Base-by-base conservation (phyloP, 768 basidiomycete genomes). In the Mycena vitilis region DNA sequence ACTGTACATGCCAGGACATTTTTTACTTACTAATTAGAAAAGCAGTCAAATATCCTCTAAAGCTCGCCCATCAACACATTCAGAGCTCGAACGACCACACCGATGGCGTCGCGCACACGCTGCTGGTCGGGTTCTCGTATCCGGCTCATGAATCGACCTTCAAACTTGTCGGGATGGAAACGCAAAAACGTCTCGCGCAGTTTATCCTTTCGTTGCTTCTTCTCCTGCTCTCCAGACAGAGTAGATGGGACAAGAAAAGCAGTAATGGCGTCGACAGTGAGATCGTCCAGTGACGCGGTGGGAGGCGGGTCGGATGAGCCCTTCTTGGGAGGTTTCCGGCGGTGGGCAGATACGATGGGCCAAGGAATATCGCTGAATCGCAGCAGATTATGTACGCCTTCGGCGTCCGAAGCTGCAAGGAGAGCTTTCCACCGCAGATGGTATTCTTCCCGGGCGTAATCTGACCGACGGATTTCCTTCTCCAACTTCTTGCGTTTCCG, bases 101-200 rank as follows among this genome's bases (percentile, higher is more conserved):
- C 90, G 22, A 90, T 88, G 0, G 83, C 90, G 69, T 91, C 88
- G 58, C 80, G 80, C 4, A 92, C 89, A 18, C 69, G 74, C 49
- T 83, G 84, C 73, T 73, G 77, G 25, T 94, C 90, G 15, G 71
- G 73, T 38, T 81, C 79, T 49, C 71, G 73, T 8, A 93, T 82
- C 6, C 82, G 81, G 56, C 76, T 75, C 85, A 92, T 87, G 55
- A 93, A 79, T 40, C 92, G 84, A 22, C 92, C 91, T 75, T 94
- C 91, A 61, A 93, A 93, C 75, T 94, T 94, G 77, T 94, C 92
- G 2, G 92, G 92, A 74, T 94, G 92, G 75, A 91, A 94, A 22
- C 91, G 88, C 30, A 93, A 77, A 73, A 92, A 83, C 0, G 90
- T 84, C 78, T 92, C 91, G 72, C 89, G 82, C 52, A 93, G 73